Evolutionary conservation across 2,329 filamentous ascomycete genomes (phyloP).

Genomic region (Fusarium redolens): DNA sequence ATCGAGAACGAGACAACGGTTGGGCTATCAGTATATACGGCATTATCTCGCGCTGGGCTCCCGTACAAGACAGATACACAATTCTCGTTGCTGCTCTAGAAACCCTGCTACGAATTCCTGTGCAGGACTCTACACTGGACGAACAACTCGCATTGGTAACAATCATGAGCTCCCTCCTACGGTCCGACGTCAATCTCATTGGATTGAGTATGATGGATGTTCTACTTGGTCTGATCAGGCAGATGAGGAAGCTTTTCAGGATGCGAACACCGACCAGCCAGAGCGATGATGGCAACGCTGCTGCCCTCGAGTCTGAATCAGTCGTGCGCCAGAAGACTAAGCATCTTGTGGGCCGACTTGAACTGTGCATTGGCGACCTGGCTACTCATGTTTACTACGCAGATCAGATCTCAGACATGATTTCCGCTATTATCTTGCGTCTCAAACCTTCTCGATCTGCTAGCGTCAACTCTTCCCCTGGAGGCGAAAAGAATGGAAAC

Average conservation of each 20-base stretch:
- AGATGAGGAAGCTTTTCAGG: conserved; percentile 82
- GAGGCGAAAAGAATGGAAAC: conserved; percentile 59
- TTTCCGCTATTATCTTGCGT: conserved; percentile 80
- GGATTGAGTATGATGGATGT: conserved; percentile 97
- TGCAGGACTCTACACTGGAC: conserved; percentile 76
- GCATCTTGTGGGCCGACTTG: conserved; percentile 76
- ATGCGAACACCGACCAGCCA: conserved; percentile 58
- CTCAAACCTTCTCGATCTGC: conserved; percentile 72
- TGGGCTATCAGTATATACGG: conserved; percentile 89
- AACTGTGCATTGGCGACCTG: conserved; percentile 87
- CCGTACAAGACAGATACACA: conserved; percentile 93
- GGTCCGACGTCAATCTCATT: conserved; percentile 92
- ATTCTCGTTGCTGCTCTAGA: conserved; percentile 88
- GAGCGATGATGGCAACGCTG: conserved; percentile 49
- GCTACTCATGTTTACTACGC: conserved; percentile 97
- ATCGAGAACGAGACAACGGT: conserved; percentile 62
- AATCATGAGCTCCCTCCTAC: conserved; percentile 84
- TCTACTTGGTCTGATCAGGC: conserved; percentile 83
- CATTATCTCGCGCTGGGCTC: conserved; percentile 85
- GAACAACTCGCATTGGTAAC: conserved; percentile 80
- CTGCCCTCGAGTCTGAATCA: conserved; percentile 49
- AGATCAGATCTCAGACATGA: conserved; percentile 96
- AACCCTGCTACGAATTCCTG: conserved; percentile 73
- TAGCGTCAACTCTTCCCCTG: conserved; percentile 57
- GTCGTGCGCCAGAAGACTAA: conserved; percentile 61